A percentile compares a stretch with the other conserved stretches of the same genome.
phyloP scores from a whole-genome alignment of 768 basidiomycete species.

The Collybia nuda region DNA sequence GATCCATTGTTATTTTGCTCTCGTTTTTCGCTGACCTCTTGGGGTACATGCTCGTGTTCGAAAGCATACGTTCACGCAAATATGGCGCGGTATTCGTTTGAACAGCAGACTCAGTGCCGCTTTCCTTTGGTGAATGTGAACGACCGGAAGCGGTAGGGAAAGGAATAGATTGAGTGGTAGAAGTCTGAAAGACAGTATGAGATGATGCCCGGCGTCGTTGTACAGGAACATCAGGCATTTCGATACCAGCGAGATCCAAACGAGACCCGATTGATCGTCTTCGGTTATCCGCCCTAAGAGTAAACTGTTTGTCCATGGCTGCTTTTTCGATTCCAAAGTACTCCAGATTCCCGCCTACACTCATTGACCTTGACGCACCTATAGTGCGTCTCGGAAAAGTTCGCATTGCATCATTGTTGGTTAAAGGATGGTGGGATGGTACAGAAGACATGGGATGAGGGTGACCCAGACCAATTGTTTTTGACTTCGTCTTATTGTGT shows the following conservation, averaged over 20 bases:
- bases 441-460: conserved; percentile 38
- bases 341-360: conserved; percentile 60
- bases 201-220: conserved; percentile 52
- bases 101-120: conserved; percentile 2
- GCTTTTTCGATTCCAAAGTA: conserved; percentile 30
- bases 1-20: conserved; percentile 14
- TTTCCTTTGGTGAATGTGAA: conserved; percentile 36
- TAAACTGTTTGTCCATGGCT: conserved; percentile 26
- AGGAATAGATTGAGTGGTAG: conserved; percentile 48
- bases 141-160: conserved; percentile 61
- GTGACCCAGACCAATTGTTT: conserved; percentile 34
- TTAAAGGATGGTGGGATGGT: conserved; percentile 41
- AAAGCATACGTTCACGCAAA: conserved; percentile 45
- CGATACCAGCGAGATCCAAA: conserved; percentile 50
- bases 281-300: conserved; percentile 32
- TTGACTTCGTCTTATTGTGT: conserved; percentile 43
- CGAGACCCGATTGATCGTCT: conserved; percentile 61
- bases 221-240: conserved; percentile 33
- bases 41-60: conserved; percentile 52
- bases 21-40: conserved; percentile 37
- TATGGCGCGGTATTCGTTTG: conserved; percentile 15
- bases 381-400: conserved; percentile 33
- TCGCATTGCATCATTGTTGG: conserved; percentile 35
- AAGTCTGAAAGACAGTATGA: conserved; percentile 45
- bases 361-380: conserved; percentile 59